Percentiles rank a stretch among this genome's conserved stretches.
phyloP scores from a whole-genome alignment of 371 early-diverging fungal species.

The Enterocytospora artemiae region DNA sequence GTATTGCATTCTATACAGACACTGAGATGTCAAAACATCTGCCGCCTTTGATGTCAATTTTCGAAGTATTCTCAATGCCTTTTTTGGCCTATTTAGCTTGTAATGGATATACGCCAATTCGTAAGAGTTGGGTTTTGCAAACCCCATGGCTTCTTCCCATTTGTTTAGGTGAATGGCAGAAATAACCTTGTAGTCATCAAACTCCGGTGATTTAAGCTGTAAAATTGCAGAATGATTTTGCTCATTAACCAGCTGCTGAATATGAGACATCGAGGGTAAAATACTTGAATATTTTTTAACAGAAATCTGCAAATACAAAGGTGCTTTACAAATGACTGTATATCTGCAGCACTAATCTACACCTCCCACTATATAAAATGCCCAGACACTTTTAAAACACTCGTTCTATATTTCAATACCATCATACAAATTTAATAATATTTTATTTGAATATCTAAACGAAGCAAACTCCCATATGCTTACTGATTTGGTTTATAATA shows the following conservation, averaged over 20 bases:
- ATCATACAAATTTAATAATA: too few relatives aligned
- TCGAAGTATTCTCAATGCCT: constrained; percentile 24
- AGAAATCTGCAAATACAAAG: too few relatives aligned
- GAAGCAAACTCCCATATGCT: too few relatives aligned
- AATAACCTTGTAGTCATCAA: constrained; percentile 21
- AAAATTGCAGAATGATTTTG: constrained; percentile 32
- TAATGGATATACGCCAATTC: constrained; percentile 42
- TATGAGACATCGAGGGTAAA: constrained; percentile 15
- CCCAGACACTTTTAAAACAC: too few relatives aligned
- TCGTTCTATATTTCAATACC: too few relatives aligned
- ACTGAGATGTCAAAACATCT: constrained; percentile 33
- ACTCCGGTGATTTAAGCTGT: constrained; percentile 11
- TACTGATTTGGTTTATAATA: too few relatives aligned
- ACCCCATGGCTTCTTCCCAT: constrained; percentile 34
- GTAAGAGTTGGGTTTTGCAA: constrained; percentile 24
- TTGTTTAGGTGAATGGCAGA: constrained; percentile 34
- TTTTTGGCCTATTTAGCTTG: constrained; percentile 46
- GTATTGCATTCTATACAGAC: constrained; percentile 27
- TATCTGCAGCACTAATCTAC: too few relatives aligned
- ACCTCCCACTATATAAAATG: too few relatives aligned
- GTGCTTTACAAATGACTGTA: too few relatives aligned
- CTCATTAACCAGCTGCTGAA: constrained; percentile 20
- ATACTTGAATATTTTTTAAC: too few relatives aligned
- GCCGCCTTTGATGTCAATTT: constrained; percentile 7
- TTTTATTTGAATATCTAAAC: too few relatives aligned